These are phyloP conservation scores for Erythrobasidium hasegawianum DNA, from an alignment of 1,284 basidiomycete species.

Conservation along the genomic window DNA sequence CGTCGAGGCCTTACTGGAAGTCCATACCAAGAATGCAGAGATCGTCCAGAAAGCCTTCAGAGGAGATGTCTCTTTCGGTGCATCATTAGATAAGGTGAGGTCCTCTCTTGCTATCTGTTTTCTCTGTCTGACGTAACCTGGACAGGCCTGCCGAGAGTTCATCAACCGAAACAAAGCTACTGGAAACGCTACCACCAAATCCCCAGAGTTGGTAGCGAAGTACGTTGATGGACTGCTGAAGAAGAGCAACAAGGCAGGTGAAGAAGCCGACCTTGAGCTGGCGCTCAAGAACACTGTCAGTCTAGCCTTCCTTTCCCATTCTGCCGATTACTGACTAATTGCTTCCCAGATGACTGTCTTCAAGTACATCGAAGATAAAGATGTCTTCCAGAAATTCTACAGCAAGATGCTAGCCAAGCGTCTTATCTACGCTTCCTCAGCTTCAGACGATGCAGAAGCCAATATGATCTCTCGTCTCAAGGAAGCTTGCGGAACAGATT, in stretches of 20 bases:
- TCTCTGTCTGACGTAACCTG: background rate
- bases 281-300: conserved; percentile 84
- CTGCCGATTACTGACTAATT: too few species aligned
- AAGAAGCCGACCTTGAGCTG: conserved; percentile 84
- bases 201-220: conserved; percentile 90
- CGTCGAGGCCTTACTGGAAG: conserved; percentile 84
- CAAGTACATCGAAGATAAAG: conserved; percentile 99
- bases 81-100: conserved; percentile 69
- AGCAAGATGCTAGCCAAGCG: conserved; percentile 93
- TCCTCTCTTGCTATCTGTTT: background rate
- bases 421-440: conserved; percentile 85
- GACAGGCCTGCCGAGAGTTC: conserved; percentile 86
- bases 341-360: conserved; percentile 88
- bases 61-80: conserved; percentile 90
- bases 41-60: conserved; percentile 87
- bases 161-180: conserved; percentile 93
- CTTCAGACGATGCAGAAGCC: conserved; percentile 93
- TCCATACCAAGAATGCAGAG: conserved; percentile 87
- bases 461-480: conserved; percentile 99
- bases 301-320: background rate
- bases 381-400: conserved; percentile 99
- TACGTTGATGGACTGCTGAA: conserved; percentile 86
- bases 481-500: conserved; percentile 97
- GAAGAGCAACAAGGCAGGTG: conserved; percentile 90
- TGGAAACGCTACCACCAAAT: conserved; percentile 69